phyloP scores from a whole-genome alignment of 306 rosid genomes.

The Rosa persica region DNA sequence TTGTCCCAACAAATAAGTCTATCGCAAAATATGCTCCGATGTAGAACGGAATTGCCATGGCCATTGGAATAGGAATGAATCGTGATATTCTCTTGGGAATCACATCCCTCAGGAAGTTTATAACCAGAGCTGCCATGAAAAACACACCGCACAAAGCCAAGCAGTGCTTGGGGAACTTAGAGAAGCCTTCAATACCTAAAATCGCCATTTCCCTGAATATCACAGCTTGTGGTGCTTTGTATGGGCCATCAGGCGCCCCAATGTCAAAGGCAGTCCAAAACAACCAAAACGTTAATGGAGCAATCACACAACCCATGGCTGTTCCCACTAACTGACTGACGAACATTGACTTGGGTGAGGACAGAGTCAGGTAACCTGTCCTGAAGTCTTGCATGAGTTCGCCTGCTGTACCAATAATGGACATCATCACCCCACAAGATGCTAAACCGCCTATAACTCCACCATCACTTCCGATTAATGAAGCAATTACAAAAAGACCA shows the following conservation, averaged over 20 bases:
- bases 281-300: slow-evolving; percentile 96
- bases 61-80: slow-evolving; percentile 89
- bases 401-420: slow-evolving; percentile 83
- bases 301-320: slow-evolving; percentile 88
- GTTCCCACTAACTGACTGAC: slow-evolving; percentile 84
- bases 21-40: slow-evolving; percentile 85
- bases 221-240: slow-evolving; percentile 84
- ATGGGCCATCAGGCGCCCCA: slow-evolving; percentile 84
- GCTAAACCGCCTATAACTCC: slow-evolving; percentile 90
- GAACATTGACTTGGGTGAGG: slow-evolving; percentile 88
- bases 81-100: slow-evolving; percentile 63
- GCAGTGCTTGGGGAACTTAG: slow-evolving; percentile 84
- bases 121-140: slow-evolving; percentile 60
- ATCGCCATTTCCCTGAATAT: slow-evolving; percentile 94
- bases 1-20: slow-evolving; percentile 85
- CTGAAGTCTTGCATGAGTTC: slow-evolving; percentile 99
- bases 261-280: slow-evolving; percentile 90
- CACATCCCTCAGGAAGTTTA: slow-evolving; percentile 67
- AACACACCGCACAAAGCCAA: slow-evolving; percentile 65
- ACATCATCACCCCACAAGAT: slow-evolving; percentile 87
- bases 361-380: slow-evolving; percentile 89
- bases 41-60: slow-evolving; percentile 89
- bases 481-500: slow-evolving; percentile 77
- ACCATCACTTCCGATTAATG: slow-evolving; percentile 67
- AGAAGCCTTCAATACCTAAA: slow-evolving; percentile 76